Percentiles rank a stretch among this genome's conserved stretches.
These are phyloP conservation scores for Ogataea angusta DNA, from an alignment of 805 yeast species.

Conservation along the genomic window DNA sequence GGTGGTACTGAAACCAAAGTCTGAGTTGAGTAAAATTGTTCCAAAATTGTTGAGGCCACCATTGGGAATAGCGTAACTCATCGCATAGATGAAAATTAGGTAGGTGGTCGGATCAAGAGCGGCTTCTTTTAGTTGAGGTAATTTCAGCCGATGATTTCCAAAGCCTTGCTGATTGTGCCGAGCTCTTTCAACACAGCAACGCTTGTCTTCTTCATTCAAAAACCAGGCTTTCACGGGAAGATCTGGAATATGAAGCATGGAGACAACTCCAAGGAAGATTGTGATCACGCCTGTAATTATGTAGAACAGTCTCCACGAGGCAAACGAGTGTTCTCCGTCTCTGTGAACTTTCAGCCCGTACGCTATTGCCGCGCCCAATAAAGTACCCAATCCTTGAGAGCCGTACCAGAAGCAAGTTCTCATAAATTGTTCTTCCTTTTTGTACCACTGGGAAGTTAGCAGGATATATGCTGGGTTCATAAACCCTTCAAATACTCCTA, in stretches of 20 bases:
- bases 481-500: slow-evolving; percentile 51
- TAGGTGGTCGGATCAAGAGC: slow-evolving; percentile 47
- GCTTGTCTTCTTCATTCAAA: slow-evolving; percentile 43
- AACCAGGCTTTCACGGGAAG: slow-evolving; percentile 54
- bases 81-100: slow-evolving; percentile 41
- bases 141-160: slow-evolving; percentile 52
- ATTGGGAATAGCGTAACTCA: slow-evolving; percentile 47
- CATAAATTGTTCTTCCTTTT: slow-evolving; percentile 41
- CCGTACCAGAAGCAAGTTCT: slow-evolving; percentile 35
- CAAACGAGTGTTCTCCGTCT: slow-evolving; percentile 37
- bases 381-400: slow-evolving; percentile 41
- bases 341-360: slow-evolving; percentile 38
- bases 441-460: slow-evolving; percentile 53
- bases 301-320: slow-evolving; percentile 59
- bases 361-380: slow-evolving; percentile 47
- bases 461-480: slow-evolving; percentile 44
- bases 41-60: slow-evolving; percentile 51
- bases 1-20: slow-evolving; percentile 25
- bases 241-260: slow-evolving; percentile 42
- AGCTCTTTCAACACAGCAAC: slow-evolving; percentile 51
- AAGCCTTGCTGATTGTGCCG: slow-evolving; percentile 57
- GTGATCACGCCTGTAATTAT: slow-evolving; percentile 58
- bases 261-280: slow-evolving; percentile 42
- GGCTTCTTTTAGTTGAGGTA: slow-evolving; percentile 51
- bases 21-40: slow-evolving; percentile 28